Evolutionary conservation across 345 rosid species (phyloP), one percentile per base, ranked within the genome.

Genomic region (Gossypium ekmanianum): DNA sequence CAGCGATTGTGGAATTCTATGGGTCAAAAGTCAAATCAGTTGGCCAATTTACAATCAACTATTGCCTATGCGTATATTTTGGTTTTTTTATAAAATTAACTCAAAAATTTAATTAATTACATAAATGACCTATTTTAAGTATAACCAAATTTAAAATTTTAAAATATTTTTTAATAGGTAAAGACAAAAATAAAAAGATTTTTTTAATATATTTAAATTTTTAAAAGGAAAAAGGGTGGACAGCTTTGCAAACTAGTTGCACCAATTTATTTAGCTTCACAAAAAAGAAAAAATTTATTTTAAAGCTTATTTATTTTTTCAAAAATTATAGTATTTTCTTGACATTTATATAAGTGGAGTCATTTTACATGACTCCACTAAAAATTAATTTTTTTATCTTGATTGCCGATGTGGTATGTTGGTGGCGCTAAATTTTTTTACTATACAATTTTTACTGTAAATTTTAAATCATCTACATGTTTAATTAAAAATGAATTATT

Each of bases 291-390:
- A 29, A 0, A 3, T 3, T 29, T 29, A 29, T 29, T 29, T 29
- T 29, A 29, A 29, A 29, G 6, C 0, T 29, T 0, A 0, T 4
- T 1, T 29, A 29, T 29, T 4, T 29, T 29, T 29, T 29, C 0
- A 29, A 1, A 29, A 29, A 29, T 29, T 29, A 0, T 4, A 29
- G 0, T 29, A 29, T 29, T 29, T 29, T 0, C 0, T 29, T 4
- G 3, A 29, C 4, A 29, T 29, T 29, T 29, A 29, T 29, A 29
- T 5, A 29, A 0, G 6, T 29, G 0, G 0, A 0, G 1, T 0
- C 0, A 29, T 29, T 4, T 0, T 4, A 34, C 0, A 34, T 0
- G 0, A 0, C 1, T 34, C 0, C 0, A 34, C 1, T 34, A 34
- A 4, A 34, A 34, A 4, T 0, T 34, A 4, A 34, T 0, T 4